Evolutionary conservation across 257 asterid genomes (phyloP), one percentile per base, ranked within the genome.

Genomic region (Haberlea rhodopensis): DNA sequence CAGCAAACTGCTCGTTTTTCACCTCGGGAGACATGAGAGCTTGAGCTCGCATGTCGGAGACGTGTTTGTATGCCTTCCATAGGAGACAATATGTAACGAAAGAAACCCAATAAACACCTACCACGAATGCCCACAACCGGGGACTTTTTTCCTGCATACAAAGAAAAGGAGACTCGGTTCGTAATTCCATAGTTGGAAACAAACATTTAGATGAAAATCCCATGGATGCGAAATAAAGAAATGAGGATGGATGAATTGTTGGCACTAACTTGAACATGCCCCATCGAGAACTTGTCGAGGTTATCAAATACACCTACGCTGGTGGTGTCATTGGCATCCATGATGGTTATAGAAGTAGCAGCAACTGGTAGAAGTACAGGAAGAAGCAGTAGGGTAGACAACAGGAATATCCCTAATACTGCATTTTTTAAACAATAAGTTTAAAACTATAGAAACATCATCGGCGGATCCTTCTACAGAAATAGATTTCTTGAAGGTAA

Each of bases 21-120:
- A 76, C 81, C 53, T 87, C 87, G 10, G 94, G 76, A 3, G 97
- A 75, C 96, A 80, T 84, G 6, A 89, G 91, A 10, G 95, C 97
- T 13, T 73, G 73, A n/a, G 91, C 91, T 76, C 99, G 77, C 67
- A 92, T 66, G 24, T 62, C 51, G 6, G 86, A 68, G 24, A 80
- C 96, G 52, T 81, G 99, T 34, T 72, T 81, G 71, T 92, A 92
- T 23, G 97, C 97, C 73, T 76, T 87, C 97, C 97, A 92, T 18
- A 87, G 65, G 69, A 86, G 86, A 77, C 23, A 73, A 75, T 85
- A 84, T 5, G 95, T 5, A 25, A 83, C 85, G 15, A 92, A 26
- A 5, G 96, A 84, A 60, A 87, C 87, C 94, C 95, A 85, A 69
- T 85, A 89, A 5, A 81, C 76, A 40, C 81, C 87, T 28, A 46